Conservation (phyloP, 169 alveolate species). For the Plasmodium vinckei region DNA sequence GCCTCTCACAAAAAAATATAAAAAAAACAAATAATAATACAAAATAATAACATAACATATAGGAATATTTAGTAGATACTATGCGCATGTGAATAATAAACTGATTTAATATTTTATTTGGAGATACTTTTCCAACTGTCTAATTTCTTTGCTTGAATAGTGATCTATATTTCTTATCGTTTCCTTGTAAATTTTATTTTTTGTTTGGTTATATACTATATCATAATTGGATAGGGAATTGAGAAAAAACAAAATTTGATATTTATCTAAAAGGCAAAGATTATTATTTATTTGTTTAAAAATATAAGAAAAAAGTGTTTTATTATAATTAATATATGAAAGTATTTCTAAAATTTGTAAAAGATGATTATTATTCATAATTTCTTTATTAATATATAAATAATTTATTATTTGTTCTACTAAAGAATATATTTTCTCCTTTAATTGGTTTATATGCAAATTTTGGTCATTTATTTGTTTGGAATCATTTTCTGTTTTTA, state of each 20-base stretch:
- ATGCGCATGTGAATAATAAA: not conserved
- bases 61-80: no score
- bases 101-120: conserved; percentile 9
- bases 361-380: conserved; percentile 48
- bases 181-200: conserved; percentile 19
- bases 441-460: not conserved
- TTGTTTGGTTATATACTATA: conserved; percentile 29
- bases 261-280: conserved; percentile 57
- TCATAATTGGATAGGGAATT: conserved; percentile 63
- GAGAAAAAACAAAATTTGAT: conserved; percentile 46
- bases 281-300: conserved; percentile 41
- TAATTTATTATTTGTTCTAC: conserved; percentile 73
- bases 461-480: conserved; percentile 6
- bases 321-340: conserved; percentile 67
- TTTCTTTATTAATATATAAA: conserved; percentile 47
- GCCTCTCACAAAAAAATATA: no score
- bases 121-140: conserved; percentile 32
- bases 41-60: no score
- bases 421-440: conserved; percentile 64
- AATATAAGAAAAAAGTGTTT: conserved; percentile 56
- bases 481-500: not conserved
- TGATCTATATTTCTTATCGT: conserved; percentile 22
- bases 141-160: conserved; percentile 34
- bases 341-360: conserved; percentile 64
- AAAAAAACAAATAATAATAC: no score